A percentile compares a stretch with the other conserved stretches of the same genome.
Conservation (phyloP, 2,329 filamentous ascomycete species). For the Alternaria infectoria region DNA sequence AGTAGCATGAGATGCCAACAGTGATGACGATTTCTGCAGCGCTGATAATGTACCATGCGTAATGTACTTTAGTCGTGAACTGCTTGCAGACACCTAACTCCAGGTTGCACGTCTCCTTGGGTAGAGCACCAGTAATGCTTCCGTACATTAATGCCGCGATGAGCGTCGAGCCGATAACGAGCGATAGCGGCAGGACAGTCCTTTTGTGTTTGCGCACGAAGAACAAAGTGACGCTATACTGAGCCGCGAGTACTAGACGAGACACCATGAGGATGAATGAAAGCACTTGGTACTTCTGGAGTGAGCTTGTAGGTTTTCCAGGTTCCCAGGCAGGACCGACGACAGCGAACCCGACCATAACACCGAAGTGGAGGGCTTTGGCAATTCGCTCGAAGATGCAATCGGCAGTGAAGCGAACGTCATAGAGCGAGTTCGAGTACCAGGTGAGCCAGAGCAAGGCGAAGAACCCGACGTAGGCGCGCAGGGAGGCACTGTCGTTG, state of each 20-base stretch:
- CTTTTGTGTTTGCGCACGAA: conserved; percentile 40
- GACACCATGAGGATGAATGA: conserved; percentile 49
- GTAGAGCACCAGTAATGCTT: conserved; percentile 27
- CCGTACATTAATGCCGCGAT: conserved; percentile 45
- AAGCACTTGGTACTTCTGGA: conserved; percentile 53
- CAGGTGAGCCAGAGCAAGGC: conserved; percentile 72
- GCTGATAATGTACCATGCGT: conserved; percentile 52
- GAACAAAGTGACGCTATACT: conserved; percentile 48
- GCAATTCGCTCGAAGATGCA: conserved; percentile 67
- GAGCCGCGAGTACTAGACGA: conserved; percentile 44
- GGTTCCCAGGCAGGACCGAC: conserved; percentile 55
- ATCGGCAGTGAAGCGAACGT: conserved; percentile 70
- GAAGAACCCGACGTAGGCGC: conserved; percentile 61
- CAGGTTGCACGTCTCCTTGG: conserved; percentile 4
- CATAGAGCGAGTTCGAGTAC: conserved; percentile 68
- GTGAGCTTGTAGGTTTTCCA: conserved; percentile 31
- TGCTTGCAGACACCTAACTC: neutral
- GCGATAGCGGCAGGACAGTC: conserved; percentile 38
- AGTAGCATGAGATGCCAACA: conserved; percentile 39
- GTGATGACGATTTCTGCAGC: conserved; percentile 39
- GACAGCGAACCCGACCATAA: conserved; percentile 70
- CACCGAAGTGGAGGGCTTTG: conserved; percentile 66
- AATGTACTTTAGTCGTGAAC: neutral
- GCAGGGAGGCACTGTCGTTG: conserved; percentile 53
- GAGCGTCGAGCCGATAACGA: conserved; percentile 44